Evolutionary conservation across 192 early-diverging fungal genomes (phyloP).

Genomic region (Allomyces arbusculus): DNA sequence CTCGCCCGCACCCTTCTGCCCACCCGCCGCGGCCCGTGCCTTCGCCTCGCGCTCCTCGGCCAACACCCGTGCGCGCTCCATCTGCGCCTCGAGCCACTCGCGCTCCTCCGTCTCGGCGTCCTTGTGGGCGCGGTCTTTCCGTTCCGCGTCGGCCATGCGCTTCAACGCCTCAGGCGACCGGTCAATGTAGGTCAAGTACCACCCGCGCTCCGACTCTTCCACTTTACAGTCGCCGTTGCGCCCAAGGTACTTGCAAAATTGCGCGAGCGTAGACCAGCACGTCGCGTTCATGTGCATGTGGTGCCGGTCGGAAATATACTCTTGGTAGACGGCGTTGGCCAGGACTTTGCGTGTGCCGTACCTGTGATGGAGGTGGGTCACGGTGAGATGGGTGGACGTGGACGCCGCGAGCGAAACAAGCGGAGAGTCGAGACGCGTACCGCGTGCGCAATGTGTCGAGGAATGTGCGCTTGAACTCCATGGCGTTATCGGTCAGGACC

Average conservation of each 20-base stretch:
- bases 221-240: conserved; percentile 60
- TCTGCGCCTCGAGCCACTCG: conserved; percentile 56
- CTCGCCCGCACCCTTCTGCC: no score
- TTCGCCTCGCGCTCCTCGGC: neutral
- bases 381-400: no score
- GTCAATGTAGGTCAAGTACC: conserved; percentile 82
- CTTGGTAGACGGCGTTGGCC: conserved; percentile 94
- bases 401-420: no score
- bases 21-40: neutral
- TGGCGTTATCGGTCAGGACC: conserved; percentile 53
- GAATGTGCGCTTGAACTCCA: conserved; percentile 67
- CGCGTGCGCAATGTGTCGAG: conserved; percentile 57
- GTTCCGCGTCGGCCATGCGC: conserved; percentile 44
- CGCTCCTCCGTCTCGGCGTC: conserved; percentile 74
- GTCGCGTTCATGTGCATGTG: conserved; percentile 97
- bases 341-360: conserved; percentile 62
- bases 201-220: conserved; percentile 78
- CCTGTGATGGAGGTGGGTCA: conserved; percentile 4
- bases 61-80: conserved; percentile 38
- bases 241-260: conserved; percentile 73
- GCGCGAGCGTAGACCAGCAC: conserved; percentile 68
- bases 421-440: conserved; percentile 6
- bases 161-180: conserved; percentile 52
- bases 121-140: conserved; percentile 58
- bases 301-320: conserved; percentile 72